Percentiles rank a stretch among this genome's conserved stretches.
phyloP scores from a whole-genome alignment of 2,329 filamentous ascomycete species.

The Aspergillus chevalieri region DNA sequence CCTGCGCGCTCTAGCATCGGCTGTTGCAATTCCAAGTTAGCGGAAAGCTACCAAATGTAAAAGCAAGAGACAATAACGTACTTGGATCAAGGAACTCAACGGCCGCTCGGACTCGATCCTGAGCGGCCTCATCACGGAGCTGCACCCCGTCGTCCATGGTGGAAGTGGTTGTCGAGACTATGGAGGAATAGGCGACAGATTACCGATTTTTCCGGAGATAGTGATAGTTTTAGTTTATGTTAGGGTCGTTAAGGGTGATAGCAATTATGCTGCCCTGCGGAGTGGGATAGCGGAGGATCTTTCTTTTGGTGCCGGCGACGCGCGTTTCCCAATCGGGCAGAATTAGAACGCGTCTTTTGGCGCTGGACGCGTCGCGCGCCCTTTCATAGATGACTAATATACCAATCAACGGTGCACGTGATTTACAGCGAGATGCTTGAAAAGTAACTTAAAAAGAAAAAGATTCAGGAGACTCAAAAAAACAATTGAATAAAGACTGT shows the following conservation, averaged over 20 bases:
- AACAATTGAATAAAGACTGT: too few species aligned
- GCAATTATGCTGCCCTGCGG: slow-evolving; percentile 1
- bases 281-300: slow-evolving; percentile 18
- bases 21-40: slow-evolving; percentile 31
- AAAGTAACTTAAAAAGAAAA: too few species aligned
- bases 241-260: slow-evolving; percentile 9
- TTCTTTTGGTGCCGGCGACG: slow-evolving; percentile 11
- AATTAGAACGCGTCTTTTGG: slow-evolving; percentile 27
- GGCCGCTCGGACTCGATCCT: slow-evolving; percentile 78
- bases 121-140: slow-evolving; percentile 76
- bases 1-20: slow-evolving; percentile 53
- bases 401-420: too few species aligned
- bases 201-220: slow-evolving; percentile 7
- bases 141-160: slow-evolving; percentile 63
- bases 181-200: not conserved
- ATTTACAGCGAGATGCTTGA: too few species aligned
- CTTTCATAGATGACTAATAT: slow-evolving; percentile 14
- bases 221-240: not conserved
- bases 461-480: too few species aligned
- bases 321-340: slow-evolving; percentile 26
- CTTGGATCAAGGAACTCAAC: slow-evolving; percentile 90
- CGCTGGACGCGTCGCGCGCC: slow-evolving; percentile 8
- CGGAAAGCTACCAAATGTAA: slow-evolving; percentile 6
- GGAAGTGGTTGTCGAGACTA: slow-evolving; percentile 6
- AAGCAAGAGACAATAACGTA: slow-evolving; percentile 43